Base-by-base conservation (phyloP, 1,284 basidiomycete species). In the Moesziomyces sp. region DNA sequence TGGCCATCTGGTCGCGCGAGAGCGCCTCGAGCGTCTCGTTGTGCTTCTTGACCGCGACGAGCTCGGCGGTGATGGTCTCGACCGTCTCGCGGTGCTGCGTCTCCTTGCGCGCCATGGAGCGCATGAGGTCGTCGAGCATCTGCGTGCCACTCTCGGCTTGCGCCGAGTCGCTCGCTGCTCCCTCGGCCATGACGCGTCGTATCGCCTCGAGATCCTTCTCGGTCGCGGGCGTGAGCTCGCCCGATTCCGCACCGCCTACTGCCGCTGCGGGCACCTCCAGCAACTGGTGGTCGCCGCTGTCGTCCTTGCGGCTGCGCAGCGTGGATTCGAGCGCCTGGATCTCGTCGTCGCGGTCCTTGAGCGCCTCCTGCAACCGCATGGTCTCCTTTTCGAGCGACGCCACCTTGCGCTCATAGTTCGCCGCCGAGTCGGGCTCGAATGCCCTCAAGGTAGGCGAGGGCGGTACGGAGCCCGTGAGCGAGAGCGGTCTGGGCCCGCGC, bases 101-200 rank as follows among this genome's bases (percentile, higher is more conserved):
- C 84, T 97, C 93, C 83, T 96, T 96, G 86, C 93, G 91, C 3
- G 93, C 93, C 94, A 97, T 96, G 1, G 94, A 92, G 24, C 76
- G 67, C 78, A 81, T 78, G 46, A 81, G 61, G 16, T 80, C 65
- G 46, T 81, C 72, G 18, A 81, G 57, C 48, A 60, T 53, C 46
- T 57, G 56, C 1, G 56, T 47, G 24, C 61, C 65, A 24, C 54
- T 52, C 35, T 38, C 35, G 14, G 16, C 35, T 14, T 16, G 2
- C 14, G 14, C 35, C 21, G 58, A 18, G 26, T 58, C 64, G n/a
- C 55, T 28, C n/a, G 35, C 53, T 16, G 42, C 52, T 28, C 42
- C 43, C 5, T 50, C 43, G 5, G 60, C 56, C 49, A 79, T 68
- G 8, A 68, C 45, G 28, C 57, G 60, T 28, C 65, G 56, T 38